phyloP scores from a whole-genome alignment of 805 yeast species.

The Kodamaea hsintzibuensis region DNA sequence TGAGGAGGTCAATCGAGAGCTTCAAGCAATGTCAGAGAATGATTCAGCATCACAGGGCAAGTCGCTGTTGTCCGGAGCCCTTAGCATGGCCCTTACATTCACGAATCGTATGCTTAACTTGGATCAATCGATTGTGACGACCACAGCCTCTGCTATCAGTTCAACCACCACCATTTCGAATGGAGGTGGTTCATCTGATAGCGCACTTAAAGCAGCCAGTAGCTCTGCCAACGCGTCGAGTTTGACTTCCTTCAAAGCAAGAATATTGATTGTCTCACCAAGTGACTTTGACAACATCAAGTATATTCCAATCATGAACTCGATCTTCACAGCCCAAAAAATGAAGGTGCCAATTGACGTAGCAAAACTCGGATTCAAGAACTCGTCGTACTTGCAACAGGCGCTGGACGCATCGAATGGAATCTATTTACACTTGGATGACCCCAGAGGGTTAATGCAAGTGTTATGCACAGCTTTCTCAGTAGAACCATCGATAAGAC shows the following conservation, averaged over 20 bases:
- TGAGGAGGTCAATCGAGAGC: constrained; percentile 52
- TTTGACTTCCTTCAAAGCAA: constrained; percentile 34
- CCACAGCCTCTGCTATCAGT: constrained; percentile 44
- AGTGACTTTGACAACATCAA: constrained; percentile 70
- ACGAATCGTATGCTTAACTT: constrained; percentile 65
- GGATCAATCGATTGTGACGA: constrained; percentile 46
- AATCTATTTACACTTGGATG: constrained; percentile 67
- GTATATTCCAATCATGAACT: constrained; percentile 92
- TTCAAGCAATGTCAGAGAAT: constrained; percentile 17
- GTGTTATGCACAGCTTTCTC: constrained; percentile 78
- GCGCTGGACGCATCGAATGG: constrained; percentile 96
- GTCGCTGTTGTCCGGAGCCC: constrained; percentile 64
- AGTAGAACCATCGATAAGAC: constrained; percentile 80
- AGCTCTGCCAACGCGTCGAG: constrained; percentile 14
- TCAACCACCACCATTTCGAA: constrained; percentile 32
- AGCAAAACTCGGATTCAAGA: constrained; percentile 65
- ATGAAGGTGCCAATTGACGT: constrained; percentile 88
- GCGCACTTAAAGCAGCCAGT: constrained; percentile 14
- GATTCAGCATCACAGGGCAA: background rate
- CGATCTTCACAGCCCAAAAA: constrained; percentile 94
- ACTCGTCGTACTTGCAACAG: constrained; percentile 87
- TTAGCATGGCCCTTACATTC: constrained; percentile 79
- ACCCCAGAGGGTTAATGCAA: constrained; percentile 79
- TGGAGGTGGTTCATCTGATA: constrained; percentile 11
- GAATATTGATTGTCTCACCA: constrained; percentile 60